A percentile compares a stretch with the other conserved stretches of the same genome.
Evolutionary conservation across 2,329 filamentous ascomycete species (phyloP).

Genomic region (Xylaria sp.): DNA sequence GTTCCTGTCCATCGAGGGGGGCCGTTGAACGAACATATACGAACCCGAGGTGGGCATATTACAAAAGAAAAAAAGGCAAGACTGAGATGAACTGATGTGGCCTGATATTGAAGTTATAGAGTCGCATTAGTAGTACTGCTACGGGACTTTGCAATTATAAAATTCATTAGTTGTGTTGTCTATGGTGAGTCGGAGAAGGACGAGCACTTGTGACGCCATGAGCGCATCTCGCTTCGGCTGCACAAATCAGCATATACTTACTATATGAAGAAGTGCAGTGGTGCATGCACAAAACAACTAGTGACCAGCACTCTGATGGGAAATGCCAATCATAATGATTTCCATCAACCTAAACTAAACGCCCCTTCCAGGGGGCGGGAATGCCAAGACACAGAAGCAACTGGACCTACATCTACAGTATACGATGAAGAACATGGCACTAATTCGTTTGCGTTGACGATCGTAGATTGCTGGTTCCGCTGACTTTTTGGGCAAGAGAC

Average conservation of each 20-base stretch:
- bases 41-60: background rate
- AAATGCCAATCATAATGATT: slow-evolving; percentile 13
- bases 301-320: slow-evolving; percentile 2
- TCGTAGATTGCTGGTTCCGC: slow-evolving; percentile 3
- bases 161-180: slow-evolving; percentile 7
- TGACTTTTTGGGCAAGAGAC: background rate
- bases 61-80: background rate
- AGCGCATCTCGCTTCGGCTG: slow-evolving; percentile 5
- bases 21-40: no score
- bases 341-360: slow-evolving; percentile 1
- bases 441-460: background rate
- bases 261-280: background rate
- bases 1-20: background rate
- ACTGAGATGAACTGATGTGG: slow-evolving; percentile 13
- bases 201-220: background rate
- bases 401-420: background rate
- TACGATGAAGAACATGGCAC: background rate
- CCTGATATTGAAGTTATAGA: slow-evolving; percentile 2
- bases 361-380: background rate
- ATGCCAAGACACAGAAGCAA: slow-evolving; percentile 14
- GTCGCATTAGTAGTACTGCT: slow-evolving; percentile 2
- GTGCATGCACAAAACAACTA: background rate
- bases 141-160: slow-evolving; percentile 2
- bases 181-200: background rate
- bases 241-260: background rate